Base-by-base conservation (phyloP, 2,329 filamentous ascomycete genomes). In the Penicillium sp. region DNA sequence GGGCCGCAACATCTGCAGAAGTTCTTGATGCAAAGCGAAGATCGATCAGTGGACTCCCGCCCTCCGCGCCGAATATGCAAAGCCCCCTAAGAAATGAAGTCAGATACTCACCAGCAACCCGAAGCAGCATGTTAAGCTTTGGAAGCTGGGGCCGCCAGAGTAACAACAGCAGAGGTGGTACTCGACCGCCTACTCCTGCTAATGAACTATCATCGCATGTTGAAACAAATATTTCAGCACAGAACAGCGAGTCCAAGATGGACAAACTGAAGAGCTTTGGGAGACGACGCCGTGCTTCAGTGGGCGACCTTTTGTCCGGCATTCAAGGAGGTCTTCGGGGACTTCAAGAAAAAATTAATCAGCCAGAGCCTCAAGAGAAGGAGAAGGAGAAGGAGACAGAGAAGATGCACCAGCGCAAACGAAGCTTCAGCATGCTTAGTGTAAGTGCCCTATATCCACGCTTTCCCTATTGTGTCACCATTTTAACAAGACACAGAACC, bases 251-350 rank as follows among this genome's bases (percentile, higher is more conserved):
- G 31, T 66, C 68, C 14, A 58, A 63, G 43, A 66, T 68, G 56
- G 63, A 63, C 24, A 72, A 67, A 49, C 48, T 72, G 54, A 71
- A 69, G 50, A 63, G 55, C 33, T 66, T 70, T 24, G 60, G 65
- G n/a, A 66, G 59, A 39, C 65, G 67, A 27, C 69, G 68, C 19
- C 65, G 69, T 19, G 53, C 62, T 14, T 73, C 70, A 2, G 60
- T 67, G 19, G 60, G 64, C 26, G 63, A 65, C 57, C 52, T 65
- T 10, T 46, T 63, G 19, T 47, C 66, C 24, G 59, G 56, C 10
- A 47, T 65, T 46, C 63, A 64, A 53, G 61, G 63, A 24, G 61
- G 55, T 27, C 44, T 58, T n/a, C 63, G 63, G 29, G 59, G 37
- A 1, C 50, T 58, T 29, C 62, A 61, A 33, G 55, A 47, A 11